phyloP scores from a whole-genome alignment of 345 rosid genomes.

The Anacardium occidentale region DNA sequence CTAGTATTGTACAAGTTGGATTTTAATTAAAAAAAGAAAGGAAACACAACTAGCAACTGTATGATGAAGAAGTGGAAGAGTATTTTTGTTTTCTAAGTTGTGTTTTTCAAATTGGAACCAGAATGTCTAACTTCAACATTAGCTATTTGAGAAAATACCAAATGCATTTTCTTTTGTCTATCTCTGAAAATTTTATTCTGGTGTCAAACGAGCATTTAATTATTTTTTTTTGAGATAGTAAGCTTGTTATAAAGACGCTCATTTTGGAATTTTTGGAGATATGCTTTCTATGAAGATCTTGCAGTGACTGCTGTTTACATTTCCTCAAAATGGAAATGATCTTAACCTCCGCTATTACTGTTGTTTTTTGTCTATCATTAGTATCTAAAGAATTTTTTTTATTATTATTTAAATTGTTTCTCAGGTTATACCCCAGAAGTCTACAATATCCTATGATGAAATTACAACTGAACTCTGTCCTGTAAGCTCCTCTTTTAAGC shows the following conservation, averaged over 20 bases:
- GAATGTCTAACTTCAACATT: no score
- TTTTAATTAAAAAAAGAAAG: no score
- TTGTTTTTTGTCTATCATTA: neutral
- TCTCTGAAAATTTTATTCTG: neutral
- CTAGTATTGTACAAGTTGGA: neutral
- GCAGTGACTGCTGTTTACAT: neutral
- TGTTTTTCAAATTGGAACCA: no score
- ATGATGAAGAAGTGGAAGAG: no score
- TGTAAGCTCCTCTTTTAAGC: slow-evolving; percentile 43
- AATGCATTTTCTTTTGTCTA: neutral
- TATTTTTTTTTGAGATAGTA: neutral
- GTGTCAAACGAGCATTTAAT: neutral
- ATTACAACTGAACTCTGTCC: slow-evolving; percentile 84
- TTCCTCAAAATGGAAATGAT: neutral
- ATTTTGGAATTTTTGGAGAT: neutral
- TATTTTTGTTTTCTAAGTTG: neutral
- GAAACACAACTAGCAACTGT: no score
- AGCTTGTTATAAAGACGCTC: neutral
- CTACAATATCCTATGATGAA: slow-evolving; percentile 71
- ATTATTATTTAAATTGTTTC: neutral
- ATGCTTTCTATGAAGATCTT: neutral
- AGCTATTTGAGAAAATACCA: neutral
- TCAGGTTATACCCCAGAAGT: slow-evolving; percentile 73
- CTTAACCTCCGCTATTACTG: neutral
- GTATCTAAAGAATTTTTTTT: neutral